These are phyloP conservation scores for Schwanniomyces pseudopolymorphus DNA, from an alignment of 805 yeast species.

Conservation along the genomic window DNA sequence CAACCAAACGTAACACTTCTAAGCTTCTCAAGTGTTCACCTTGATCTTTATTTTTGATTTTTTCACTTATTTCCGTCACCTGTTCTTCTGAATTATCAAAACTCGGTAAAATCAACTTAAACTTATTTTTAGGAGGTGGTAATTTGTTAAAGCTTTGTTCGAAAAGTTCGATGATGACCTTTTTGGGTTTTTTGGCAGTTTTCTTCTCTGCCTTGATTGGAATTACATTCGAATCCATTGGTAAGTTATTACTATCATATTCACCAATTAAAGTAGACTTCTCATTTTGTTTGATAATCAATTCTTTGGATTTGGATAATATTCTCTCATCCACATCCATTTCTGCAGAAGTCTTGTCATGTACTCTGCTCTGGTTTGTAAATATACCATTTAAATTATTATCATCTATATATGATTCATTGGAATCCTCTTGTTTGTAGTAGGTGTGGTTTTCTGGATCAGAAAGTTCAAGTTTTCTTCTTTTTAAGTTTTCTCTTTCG, in stretches of 20 bases:
- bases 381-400: conserved; percentile 3
- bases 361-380: conserved; percentile 10
- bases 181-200: conserved; percentile 1
- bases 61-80: conserved; percentile 11
- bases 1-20: conserved; percentile 21
- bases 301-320: conserved; percentile 28
- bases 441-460: conserved; percentile 14
- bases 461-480: conserved; percentile 28
- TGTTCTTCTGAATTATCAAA: conserved; percentile 21
- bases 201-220: not conserved
- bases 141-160: conserved; percentile 17
- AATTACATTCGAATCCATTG: not conserved
- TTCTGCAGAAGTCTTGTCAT: conserved; percentile 1
- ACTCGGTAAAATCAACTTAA: conserved; percentile 33
- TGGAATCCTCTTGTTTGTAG: not conserved
- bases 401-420: conserved; percentile 7
- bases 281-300: conserved; percentile 26
- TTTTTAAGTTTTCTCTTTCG: conserved; percentile 21
- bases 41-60: conserved; percentile 30
- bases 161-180: conserved; percentile 9
- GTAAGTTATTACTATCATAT: not conserved
- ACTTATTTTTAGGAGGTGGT: conserved; percentile 41
- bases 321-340: conserved; percentile 34
- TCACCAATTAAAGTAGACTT: conserved; percentile 35
- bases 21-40: conserved; percentile 23